Conservation (phyloP, 192 early-diverging fungal species). For the Podila verticillata region DNA sequence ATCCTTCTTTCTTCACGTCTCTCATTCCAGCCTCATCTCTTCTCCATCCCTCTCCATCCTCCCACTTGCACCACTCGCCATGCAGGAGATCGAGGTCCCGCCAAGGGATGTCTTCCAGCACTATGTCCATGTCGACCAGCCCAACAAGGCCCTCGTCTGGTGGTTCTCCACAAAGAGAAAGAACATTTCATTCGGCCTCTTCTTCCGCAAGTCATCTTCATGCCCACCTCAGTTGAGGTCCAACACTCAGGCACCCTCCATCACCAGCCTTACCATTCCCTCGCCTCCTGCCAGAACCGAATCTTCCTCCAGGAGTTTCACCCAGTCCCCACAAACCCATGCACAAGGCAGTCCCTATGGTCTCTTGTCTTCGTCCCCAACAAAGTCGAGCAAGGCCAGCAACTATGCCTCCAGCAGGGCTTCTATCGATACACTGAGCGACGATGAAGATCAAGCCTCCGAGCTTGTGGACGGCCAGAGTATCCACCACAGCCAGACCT, state of each 20-base stretch:
- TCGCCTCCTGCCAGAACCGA: slow-evolving; percentile 1
- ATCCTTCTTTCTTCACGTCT: background rate
- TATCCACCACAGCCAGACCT: slow-evolving; percentile 27
- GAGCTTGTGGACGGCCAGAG: slow-evolving; percentile 6
- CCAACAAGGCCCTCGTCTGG: slow-evolving; percentile 89
- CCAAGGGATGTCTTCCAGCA: slow-evolving; percentile 86
- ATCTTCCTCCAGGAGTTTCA: background rate
- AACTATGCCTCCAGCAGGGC: slow-evolving; percentile 48
- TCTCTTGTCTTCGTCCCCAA: background rate
- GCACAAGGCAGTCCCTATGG: background rate
- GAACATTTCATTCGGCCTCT: slow-evolving; percentile 92
- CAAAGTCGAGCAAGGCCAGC: background rate
- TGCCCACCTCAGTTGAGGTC: slow-evolving; percentile 26
- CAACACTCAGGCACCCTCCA: slow-evolving; percentile 27
- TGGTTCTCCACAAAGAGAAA: slow-evolving; percentile 92
- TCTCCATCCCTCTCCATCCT: background rate
- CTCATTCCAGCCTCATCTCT: background rate
- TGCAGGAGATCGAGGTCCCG: slow-evolving; percentile 83
- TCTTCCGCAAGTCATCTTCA: slow-evolving; percentile 42
- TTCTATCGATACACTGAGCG: slow-evolving; percentile 19
- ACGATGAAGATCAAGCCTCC: slow-evolving; percentile 26
- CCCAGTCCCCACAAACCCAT: slow-evolving; percentile 1
- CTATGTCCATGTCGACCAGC: slow-evolving; percentile 75
- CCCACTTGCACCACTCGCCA: slow-evolving; percentile 32
- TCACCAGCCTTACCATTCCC: slow-evolving; percentile 13